Percentiles rank a stretch among this genome's conserved stretches.
Conservation (phyloP, 345 rosid species). For the Brassica juncea region DNA sequence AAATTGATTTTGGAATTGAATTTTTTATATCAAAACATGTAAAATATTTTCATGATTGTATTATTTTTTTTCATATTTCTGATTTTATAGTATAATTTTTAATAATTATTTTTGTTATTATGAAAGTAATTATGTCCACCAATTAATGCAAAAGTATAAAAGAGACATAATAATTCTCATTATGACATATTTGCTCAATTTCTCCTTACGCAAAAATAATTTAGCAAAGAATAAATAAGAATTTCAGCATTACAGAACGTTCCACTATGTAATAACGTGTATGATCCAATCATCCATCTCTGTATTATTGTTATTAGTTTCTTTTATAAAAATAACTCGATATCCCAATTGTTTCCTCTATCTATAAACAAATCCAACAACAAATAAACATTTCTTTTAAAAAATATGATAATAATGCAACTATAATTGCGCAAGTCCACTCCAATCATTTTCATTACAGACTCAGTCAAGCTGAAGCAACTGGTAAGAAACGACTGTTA, state of each 20-base stretch:
- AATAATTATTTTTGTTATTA: no score
- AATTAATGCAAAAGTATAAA: no score
- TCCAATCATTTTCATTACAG: conserved; percentile 43
- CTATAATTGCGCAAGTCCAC: conserved; percentile 31
- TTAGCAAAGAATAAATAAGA: not conserved
- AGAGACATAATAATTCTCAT: no score
- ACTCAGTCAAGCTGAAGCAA: conserved; percentile 37
- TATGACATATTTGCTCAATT: no score
- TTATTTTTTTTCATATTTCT: no score
- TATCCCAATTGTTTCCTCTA: conserved; percentile 35
- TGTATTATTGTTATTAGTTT: not conserved
- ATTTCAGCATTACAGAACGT: conserved; percentile 13
- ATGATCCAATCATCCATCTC: conserved; percentile 38
- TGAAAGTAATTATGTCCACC: no score
- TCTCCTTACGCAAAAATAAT: not conserved
- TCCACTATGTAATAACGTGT: conserved; percentile 39
- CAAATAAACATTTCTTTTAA: conserved; percentile 32
- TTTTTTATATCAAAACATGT: no score
- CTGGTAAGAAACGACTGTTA: conserved; percentile 32
- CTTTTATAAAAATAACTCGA: not conserved
- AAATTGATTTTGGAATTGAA: no score
- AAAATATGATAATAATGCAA: conserved; percentile 19
- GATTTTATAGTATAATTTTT: no score
- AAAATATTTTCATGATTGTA: no score
- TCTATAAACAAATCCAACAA: conserved; percentile 39